Percentiles rank a stretch among this genome's conserved stretches.
phyloP scores from a whole-genome alignment of 768 basidiomycete species.

The Phaffia tasmanica region DNA sequence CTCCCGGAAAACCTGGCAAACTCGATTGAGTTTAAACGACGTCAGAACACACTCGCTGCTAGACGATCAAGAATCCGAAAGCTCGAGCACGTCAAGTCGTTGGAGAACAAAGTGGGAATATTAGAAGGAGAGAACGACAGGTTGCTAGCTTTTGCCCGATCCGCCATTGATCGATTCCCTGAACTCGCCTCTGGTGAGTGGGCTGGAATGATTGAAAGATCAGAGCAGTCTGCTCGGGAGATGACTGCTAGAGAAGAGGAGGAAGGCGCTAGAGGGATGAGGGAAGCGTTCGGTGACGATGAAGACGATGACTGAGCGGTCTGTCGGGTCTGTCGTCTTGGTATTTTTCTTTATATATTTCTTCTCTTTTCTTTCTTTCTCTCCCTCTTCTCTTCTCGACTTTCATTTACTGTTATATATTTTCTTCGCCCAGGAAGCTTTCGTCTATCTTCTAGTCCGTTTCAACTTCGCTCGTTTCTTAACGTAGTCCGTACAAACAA shows the following conservation, averaged over 20 bases:
- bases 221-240: neutral
- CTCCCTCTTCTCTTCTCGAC: neutral
- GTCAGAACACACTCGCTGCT: constrained; percentile 76
- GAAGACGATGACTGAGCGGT: constrained; percentile 6
- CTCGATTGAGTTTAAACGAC: constrained; percentile 65
- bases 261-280: constrained; percentile 6
- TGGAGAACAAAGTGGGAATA: constrained; percentile 42
- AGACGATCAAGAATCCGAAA: constrained; percentile 66
- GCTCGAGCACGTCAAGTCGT: constrained; percentile 53
- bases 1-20: constrained; percentile 46
- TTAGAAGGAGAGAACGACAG: constrained; percentile 8
- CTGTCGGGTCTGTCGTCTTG: neutral
- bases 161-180: constrained; percentile 3
- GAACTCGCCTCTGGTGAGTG: constrained; percentile 15
- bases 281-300: constrained; percentile 12
- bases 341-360: neutral
- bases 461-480: neutral
- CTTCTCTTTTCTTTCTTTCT: neutral
- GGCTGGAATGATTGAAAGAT: constrained; percentile 3
- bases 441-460: neutral
- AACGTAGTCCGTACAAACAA: too few species aligned
- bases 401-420: too few species aligned
- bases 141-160: constrained; percentile 10
- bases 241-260: constrained; percentile 2
- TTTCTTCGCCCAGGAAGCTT: neutral